Evolutionary conservation across 2,329 filamentous ascomycete species (phyloP).

Genomic region (Fusarium citri): DNA sequence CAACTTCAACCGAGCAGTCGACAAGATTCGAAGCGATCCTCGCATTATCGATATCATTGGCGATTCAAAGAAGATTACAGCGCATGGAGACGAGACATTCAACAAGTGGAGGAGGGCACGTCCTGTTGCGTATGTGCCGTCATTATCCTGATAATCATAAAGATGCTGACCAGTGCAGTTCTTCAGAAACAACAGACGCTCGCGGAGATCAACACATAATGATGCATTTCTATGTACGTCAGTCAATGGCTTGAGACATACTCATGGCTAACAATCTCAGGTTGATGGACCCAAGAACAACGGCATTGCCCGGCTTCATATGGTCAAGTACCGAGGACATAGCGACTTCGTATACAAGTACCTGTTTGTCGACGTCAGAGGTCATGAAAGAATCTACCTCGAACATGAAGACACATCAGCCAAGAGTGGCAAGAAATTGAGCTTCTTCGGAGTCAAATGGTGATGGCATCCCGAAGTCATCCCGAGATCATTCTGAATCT

Average conservation of each 20-base stretch:
- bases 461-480: conserved; percentile 15
- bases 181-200: conserved; percentile 75
- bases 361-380: conserved; percentile 82
- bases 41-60: conserved; percentile 81
- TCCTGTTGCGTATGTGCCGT: conserved; percentile 65
- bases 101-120: conserved; percentile 82
- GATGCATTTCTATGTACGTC: conserved; percentile 84
- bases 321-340: conserved; percentile 74
- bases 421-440: conserved; percentile 59
- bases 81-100: conserved; percentile 82
- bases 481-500: neutral
- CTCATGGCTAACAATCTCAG: conserved; percentile 52
- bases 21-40: conserved; percentile 78
- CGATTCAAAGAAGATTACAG: conserved; percentile 78
- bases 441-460: conserved; percentile 73
- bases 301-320: conserved; percentile 81
- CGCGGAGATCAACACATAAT: conserved; percentile 82
- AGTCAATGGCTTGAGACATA: no score
- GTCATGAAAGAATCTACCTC: conserved; percentile 73
- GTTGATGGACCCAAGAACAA: conserved; percentile 81
- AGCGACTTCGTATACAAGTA: conserved; percentile 82
- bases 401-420: conserved; percentile 66
- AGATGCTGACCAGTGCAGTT: conserved; percentile 60
- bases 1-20: conserved; percentile 88
- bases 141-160: neutral